phyloP scores from a whole-genome alignment of 1,284 basidiomycete species.

The Ceratobasidium sp. region DNA sequence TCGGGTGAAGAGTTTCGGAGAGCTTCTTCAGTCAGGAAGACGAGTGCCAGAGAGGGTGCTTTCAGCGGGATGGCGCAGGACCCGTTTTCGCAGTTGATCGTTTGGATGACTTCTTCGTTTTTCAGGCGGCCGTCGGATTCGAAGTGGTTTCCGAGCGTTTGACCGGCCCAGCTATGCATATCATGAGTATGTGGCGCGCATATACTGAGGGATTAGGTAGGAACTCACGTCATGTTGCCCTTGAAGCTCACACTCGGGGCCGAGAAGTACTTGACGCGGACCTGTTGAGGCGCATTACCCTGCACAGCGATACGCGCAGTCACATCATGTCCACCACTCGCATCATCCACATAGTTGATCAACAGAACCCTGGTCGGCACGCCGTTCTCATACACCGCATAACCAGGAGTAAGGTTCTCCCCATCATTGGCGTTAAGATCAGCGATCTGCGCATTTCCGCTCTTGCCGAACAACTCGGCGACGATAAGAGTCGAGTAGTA shows the following conservation, averaged over 20 bases:
- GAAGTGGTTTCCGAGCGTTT: constrained; percentile 74
- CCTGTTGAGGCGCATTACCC: constrained; percentile 56
- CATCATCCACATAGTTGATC: constrained; percentile 73
- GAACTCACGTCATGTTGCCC: constrained; percentile 70
- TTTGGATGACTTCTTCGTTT: constrained; percentile 63
- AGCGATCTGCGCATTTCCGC: constrained; percentile 51
- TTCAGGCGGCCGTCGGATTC: constrained; percentile 70
- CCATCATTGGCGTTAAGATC: constrained; percentile 51
- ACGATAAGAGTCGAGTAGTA: constrained; percentile 56
- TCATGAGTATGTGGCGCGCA: constrained; percentile 46
- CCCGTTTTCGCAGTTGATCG: constrained; percentile 62
- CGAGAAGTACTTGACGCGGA: constrained; percentile 66
- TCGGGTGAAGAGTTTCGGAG: constrained; percentile 56
- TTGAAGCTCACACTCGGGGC: constrained; percentile 69
- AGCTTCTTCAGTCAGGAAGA: constrained; percentile 68
- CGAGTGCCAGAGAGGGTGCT: constrained; percentile 75
- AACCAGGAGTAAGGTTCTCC: constrained; percentile 71
- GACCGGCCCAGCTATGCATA: constrained; percentile 50
- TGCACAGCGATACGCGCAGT: constrained; percentile 60
- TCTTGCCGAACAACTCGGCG: constrained; percentile 54
- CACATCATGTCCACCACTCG: constrained; percentile 62
- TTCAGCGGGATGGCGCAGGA: constrained; percentile 70
- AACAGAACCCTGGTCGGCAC: constrained; percentile 67
- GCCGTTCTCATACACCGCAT: constrained; percentile 74
- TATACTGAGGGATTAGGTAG: background rate